Evolutionary conservation across 225 moss, liverwort and hornwort genomes (phyloP), one percentile per base, ranked within the genome.

Genomic region (Physcomitrium patens): DNA sequence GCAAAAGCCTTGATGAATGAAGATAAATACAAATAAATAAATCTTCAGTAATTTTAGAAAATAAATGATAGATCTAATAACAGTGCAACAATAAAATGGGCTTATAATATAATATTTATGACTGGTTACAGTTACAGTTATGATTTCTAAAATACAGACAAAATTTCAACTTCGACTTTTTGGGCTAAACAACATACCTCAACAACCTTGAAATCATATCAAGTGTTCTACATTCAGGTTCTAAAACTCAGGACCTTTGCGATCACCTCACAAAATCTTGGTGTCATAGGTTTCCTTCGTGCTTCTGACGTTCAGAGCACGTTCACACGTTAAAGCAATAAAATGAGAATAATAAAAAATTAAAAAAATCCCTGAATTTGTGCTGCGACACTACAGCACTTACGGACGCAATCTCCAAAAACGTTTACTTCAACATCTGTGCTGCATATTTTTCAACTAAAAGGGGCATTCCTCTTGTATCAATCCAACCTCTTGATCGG

Each of bases 401-500:
- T 47, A 13, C 41, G 48, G 26, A 52, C 24, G 27, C 53, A 11
- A n/a, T 67, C 10, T 14, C 67, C 83, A 67, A 71, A 71, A 75
- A 17, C 28, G 42, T 23, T 54, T 11, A 8, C 47, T 9, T 26
- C 20, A 27, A 43, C 12, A 78, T 9, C 12, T 14, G n/a, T 0
- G n/a, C 43, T 24, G 28, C 74, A 73, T 31, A 2, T 17, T 66
- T 28, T 5, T 48, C 61, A 22, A 26, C 54, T 44, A 18, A 27
- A 64, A 41, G 22, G 70, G 55, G 41, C 23, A 78, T 54, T 72
- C 68, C 26, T 63, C 46, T 46, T 76, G 57, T 4, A 67, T 20
- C 68, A 51, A 65, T 42, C 70, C 81, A 68, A 67, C 48, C 59
- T 84, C 77, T 63, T 44, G 26, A 50, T 70, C 43, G 37, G 73